Percentiles rank a stretch among this genome's conserved stretches.
These are phyloP conservation scores for Hordeum marinum DNA, from an alignment of 176 grass and related monocot species.

Conservation along the genomic window DNA sequence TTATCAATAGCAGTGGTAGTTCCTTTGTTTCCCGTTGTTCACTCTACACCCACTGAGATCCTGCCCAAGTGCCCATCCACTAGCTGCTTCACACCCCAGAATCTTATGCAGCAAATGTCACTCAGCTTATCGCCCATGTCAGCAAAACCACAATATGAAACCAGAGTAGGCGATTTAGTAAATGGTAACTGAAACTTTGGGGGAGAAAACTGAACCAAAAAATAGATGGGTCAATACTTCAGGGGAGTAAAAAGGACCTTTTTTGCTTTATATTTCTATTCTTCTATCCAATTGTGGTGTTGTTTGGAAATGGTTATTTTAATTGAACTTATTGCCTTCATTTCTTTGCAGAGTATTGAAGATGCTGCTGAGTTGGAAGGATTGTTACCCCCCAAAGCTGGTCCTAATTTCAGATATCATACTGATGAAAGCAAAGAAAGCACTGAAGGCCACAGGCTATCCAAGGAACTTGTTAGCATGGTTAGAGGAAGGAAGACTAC, in stretches of 20 bases:
- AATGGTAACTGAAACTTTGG: neutral
- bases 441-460: constrained; percentile 45
- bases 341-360: constrained; percentile 73
- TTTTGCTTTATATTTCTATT: neutral
- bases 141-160: neutral
- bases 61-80: neutral
- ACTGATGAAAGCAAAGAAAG: constrained; percentile 52
- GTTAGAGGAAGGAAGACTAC: constrained; percentile 70
- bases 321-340: neutral
- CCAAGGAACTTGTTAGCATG: constrained; percentile 73
- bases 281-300: neutral
- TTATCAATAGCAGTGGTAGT: neutral
- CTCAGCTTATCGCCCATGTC: neutral
- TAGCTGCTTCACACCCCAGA: neutral
- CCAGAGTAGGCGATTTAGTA: neutral
- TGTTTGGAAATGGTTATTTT: neutral
- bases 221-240: neutral
- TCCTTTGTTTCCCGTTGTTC: neutral
- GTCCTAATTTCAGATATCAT: constrained; percentile 71
- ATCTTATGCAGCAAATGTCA: neutral
- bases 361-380: constrained; percentile 76
- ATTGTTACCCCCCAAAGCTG: constrained; percentile 86
- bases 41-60: neutral
- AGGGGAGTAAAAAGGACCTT: neutral
- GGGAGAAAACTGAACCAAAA: neutral